A percentile compares a stretch with the other conserved stretches of the same genome.
Conservation (phyloP, 2,329 filamentous ascomycete species). For the Xylaria sp. region DNA sequence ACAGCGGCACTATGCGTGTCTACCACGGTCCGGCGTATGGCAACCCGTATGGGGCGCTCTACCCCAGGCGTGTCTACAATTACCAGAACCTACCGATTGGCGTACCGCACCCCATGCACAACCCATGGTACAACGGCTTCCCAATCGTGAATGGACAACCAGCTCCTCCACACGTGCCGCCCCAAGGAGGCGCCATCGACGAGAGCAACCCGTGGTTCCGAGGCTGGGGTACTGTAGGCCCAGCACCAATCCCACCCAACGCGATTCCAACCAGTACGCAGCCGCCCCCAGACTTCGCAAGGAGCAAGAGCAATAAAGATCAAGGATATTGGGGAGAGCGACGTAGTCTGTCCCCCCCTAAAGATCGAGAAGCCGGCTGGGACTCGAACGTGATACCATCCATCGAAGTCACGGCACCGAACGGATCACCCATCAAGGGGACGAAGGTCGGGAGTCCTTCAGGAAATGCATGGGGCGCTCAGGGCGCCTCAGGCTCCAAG, state of each 20-base stretch:
- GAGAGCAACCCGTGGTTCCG: conserved; percentile 35
- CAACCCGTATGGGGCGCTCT: conserved; percentile 59
- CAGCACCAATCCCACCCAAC: conserved; percentile 16
- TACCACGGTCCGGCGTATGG: conserved; percentile 68
- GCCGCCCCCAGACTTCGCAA: conserved; percentile 15
- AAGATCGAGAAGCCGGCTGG: conserved; percentile 37
- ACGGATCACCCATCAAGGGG: conserved; percentile 22
- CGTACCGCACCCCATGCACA: conserved; percentile 56
- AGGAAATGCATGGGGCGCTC: conserved; percentile 35
- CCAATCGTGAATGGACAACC: conserved; percentile 38
- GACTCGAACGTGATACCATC: conserved; percentile 42
- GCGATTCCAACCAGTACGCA: conserved; percentile 10
- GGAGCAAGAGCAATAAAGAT: conserved; percentile 16
- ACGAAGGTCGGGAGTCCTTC: conserved; percentile 3
- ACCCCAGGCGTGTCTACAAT: conserved; percentile 54
- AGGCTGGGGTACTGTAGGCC: conserved; percentile 33
- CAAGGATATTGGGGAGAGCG: conserved; percentile 21
- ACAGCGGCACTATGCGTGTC: conserved; percentile 63
- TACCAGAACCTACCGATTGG: conserved; percentile 54
- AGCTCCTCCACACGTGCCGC: conserved; percentile 3
- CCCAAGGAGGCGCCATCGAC: conserved; percentile 9
- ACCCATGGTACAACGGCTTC: conserved; percentile 57
- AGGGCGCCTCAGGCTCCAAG: conserved; percentile 36
- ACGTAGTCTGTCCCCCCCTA: conserved; percentile 28
- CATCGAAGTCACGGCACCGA: conserved; percentile 30